Evolutionary conservation across 306 rosid species (phyloP), one percentile per base, ranked within the genome.

Genomic region (Inga leiocalycina): DNA sequence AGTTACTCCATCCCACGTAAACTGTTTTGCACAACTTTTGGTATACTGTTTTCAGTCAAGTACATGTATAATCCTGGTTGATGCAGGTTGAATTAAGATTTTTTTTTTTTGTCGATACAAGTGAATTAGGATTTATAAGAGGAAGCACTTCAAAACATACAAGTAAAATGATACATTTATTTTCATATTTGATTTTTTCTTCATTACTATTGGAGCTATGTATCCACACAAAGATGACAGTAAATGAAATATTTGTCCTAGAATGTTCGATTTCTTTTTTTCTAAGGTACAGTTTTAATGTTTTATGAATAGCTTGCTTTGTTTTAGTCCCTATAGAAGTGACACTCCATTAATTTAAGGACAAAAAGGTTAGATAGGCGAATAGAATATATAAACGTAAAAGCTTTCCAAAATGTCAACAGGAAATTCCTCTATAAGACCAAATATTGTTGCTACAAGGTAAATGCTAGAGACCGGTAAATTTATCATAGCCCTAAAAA

Each of bases 21-120:
- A 37, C 57, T 70, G 74, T 75, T 80, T 64, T 82, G 51, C n/a
- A 9, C 43, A 15, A 48, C 74, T 49, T 82, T 79, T 27, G 52
- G 59, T 41, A 48, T 72, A 76, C 19, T 49, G 24, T 57, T 75
- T 59, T 54, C 75, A 6, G 80, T 83, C 77, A 68, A 57, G 51
- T 24, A 45, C 45, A 10, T 56, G 4, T 56, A 10, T 56, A 52
- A 70, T 79, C 35, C 74, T 51, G 73, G 62, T 69, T 84, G 71
- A 79, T 66, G 65, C 35, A 56, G 88, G 69, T 27, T 84, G 82
- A 72, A 79, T 52, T 16, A 51, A 75, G 79, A 79, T 84, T 81
- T 75, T 39, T 35, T 35, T 37, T 39, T 37, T 37, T 5, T 0
- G 41, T 37, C 41, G 7, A 37, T 37, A 37, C 41, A 37, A 37